These are phyloP conservation scores for Saccharomyces pastorianus DNA, from an alignment of 1,139 yeast genomes.

Conservation along the genomic window DNA sequence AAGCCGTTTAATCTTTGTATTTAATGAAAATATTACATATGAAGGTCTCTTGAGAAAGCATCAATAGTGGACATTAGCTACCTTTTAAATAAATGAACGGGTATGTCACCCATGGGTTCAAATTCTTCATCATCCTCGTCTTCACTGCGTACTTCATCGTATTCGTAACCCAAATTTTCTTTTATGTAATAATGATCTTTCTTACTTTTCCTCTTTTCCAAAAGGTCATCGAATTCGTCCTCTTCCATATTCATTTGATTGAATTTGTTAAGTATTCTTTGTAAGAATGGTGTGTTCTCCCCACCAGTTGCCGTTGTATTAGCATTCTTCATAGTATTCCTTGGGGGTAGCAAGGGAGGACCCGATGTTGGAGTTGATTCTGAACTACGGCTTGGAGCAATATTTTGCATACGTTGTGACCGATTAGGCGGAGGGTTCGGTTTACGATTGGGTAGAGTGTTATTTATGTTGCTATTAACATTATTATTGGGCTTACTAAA, in stretches of 20 bases:
- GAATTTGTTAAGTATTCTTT: conserved; percentile 19
- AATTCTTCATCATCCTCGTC: conserved; percentile 4
- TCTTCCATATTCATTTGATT: conserved; percentile 28
- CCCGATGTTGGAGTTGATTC: background rate
- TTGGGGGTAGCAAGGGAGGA: background rate
- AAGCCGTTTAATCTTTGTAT: background rate
- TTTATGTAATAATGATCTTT: conserved; percentile 19
- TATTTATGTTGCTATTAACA: background rate
- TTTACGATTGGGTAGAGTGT: background rate
- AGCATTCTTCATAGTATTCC: background rate
- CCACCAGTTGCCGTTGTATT: background rate
- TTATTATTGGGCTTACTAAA: conserved; percentile 6
- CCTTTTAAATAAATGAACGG: conserved; percentile 2
- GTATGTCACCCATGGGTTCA: conserved; percentile 5
- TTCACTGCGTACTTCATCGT: conserved; percentile 14
- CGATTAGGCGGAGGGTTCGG: background rate
- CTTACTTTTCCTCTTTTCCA: conserved; percentile 9
- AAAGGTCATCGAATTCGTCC: conserved; percentile 24
- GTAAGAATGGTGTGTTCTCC: background rate
- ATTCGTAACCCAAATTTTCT: conserved; percentile 21
- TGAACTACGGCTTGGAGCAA: background rate
- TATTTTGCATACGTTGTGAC: background rate
- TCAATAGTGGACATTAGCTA: background rate
- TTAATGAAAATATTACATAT: background rate
- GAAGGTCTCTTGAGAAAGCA: background rate